Base-by-base conservation (phyloP, 2,329 filamentous ascomycete genomes). In the Salinomyces thailandicus region DNA sequence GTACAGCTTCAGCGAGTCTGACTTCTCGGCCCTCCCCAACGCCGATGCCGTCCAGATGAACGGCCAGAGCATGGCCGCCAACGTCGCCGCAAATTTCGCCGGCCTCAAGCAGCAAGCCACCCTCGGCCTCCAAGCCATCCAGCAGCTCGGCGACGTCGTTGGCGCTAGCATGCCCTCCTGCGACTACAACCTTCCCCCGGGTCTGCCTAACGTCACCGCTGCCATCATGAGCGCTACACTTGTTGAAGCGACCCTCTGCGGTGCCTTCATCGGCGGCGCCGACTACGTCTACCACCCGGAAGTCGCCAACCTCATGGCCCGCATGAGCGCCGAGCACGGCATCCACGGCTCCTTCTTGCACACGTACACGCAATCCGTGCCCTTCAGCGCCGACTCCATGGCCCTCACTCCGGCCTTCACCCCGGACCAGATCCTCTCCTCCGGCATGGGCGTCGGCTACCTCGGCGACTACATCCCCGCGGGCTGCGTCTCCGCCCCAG, bases 11-110 rank as follows among this genome's bases (percentile, higher is more conserved):
- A 18, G 11, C 33, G 33, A 20, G 11, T n/a, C 11, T 20, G 20
- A 15, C 12, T 35, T 35, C 24, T 13, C 13, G 12, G 45, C 47
- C 18, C 46, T 45, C 50, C 61, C 66, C 59, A 66, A 64, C 46
- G 58, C 58, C 9, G 44, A 53, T 12, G 44, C 51, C 17, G 55
- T 57, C 37, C 52, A 58, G 16, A 55, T 51, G 35, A 44, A 47
- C 2, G 59, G 64, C 24, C 65, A 65, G 41, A 47, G 51, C 26
- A 64, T 64, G 50, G 65, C 64, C 14, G 60, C 63, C 44, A 65
- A 64, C 42, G 39, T 47, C 26, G 43, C 43, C 28, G 48, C 48
- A 14, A 48, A 52, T 26, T 50, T 53, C 34, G 50, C 49, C 16
- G 49, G 52, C 2, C 37, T 64, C 19, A 61, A 35, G 33, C 33